Evolutionary conservation across 148 eudicot genomes (phyloP).

Genomic region (Persicaria tinctoria): DNA sequence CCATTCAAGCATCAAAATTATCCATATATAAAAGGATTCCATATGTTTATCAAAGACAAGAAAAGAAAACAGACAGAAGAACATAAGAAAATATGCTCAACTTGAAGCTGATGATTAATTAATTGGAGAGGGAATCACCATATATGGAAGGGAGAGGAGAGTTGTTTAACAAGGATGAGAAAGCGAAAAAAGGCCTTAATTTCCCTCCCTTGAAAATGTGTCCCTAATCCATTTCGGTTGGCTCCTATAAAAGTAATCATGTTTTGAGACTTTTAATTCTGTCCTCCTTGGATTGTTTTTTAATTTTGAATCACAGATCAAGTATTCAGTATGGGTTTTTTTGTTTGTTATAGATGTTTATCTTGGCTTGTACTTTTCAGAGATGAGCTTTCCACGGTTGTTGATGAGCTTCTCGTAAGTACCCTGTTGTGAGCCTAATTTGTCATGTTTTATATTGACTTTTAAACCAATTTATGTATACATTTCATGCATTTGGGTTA

Average conservation of each 20-base stretch:
- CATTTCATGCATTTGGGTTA: too few species aligned
- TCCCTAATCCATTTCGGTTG: background rate
- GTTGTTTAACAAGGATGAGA: background rate
- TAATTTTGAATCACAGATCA: background rate
- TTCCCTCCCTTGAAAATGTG: background rate
- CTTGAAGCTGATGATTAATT: background rate
- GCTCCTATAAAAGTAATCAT: background rate
- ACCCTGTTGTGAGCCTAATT: constrained; percentile 19
- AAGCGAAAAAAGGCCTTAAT: background rate
- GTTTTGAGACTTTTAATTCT: background rate
- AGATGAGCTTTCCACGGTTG: constrained; percentile 50
- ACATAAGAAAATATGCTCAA: background rate
- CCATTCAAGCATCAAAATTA: too few species aligned
- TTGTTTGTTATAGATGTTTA: background rate
- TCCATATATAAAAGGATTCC: too few species aligned
- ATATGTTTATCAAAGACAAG: too few species aligned
- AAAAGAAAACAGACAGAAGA: too few species aligned
- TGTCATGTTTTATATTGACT: too few species aligned
- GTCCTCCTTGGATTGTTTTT: background rate
- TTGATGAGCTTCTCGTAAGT: constrained; percentile 58
- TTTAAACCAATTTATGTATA: too few species aligned
- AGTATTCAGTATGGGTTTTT: background rate
- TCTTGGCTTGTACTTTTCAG: constrained; percentile 29
- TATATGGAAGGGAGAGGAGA: background rate
- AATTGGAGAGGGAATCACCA: background rate